Evolutionary conservation across 352 stramenopile species (phyloP).

Genomic region (Phytophthora tentaculata): DNA sequence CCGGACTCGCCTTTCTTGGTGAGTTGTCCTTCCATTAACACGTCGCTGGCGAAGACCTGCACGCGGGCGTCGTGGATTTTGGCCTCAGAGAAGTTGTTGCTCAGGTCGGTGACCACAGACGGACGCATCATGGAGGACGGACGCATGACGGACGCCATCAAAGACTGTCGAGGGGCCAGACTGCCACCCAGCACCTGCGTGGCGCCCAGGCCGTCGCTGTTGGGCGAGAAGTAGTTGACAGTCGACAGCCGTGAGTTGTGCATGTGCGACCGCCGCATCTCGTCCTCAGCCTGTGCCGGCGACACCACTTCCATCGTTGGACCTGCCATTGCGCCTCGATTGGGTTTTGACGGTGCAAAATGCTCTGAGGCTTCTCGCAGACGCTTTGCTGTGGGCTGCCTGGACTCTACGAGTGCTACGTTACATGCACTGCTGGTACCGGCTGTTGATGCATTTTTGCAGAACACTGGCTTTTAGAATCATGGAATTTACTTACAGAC

Average conservation of each 20-base stretch:
- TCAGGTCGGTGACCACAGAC: constrained; percentile 57
- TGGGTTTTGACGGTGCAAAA: not conserved
- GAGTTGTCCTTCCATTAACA: constrained; percentile 75
- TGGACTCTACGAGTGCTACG: not conserved
- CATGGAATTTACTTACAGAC: not conserved
- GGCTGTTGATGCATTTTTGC: not conserved
- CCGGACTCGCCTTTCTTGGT: constrained; percentile 72
- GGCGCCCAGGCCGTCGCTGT: constrained; percentile 3
- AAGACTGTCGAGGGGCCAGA: constrained; percentile 28
- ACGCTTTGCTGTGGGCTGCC: not conserved
- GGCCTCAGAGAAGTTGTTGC: constrained; percentile 66
- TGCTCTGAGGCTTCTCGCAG: constrained; percentile 1
- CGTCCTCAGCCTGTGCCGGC: constrained; percentile 17
- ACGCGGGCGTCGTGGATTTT: constrained; percentile 66
- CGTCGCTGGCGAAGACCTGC: constrained; percentile 65
- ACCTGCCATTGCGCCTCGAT: constrained; percentile 4
- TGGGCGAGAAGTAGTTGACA: constrained; percentile 25
- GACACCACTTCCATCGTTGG: constrained; percentile 25
- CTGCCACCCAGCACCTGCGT: constrained; percentile 15
- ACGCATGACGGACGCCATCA: constrained; percentile 39
- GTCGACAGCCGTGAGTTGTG: constrained; percentile 41
- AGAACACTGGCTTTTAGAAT: not conserved
- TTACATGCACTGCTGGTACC: not conserved
- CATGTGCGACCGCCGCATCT: constrained; percentile 31
- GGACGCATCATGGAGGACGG: constrained; percentile 50